phyloP scores from a whole-genome alignment of 441 rosid genomes.

The Pelargonium myrrhifolium region DNA sequence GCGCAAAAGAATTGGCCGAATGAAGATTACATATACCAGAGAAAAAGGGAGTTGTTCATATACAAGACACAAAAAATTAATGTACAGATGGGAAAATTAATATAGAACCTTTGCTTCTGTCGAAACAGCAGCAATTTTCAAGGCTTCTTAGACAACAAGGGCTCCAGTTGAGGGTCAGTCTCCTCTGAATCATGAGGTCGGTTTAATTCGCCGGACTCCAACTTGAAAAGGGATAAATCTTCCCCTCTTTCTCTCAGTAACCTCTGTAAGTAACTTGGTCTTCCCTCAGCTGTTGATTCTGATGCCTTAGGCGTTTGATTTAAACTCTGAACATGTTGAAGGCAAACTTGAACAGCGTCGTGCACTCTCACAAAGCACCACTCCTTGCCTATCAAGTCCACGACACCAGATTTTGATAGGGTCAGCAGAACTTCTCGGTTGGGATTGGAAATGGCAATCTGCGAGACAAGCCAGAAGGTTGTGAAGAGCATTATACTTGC shows the following conservation, averaged over 20 bases:
- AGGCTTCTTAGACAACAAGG: slow-evolving; percentile 38
- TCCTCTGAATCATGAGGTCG: slow-evolving; percentile 9
- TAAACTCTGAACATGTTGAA: slow-evolving; percentile 61
- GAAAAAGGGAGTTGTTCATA: background rate
- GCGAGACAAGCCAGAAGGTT: too few relatives aligned
- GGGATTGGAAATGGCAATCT: slow-evolving; percentile 87
- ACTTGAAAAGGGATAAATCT: slow-evolving; percentile 32
- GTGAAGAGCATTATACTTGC: background rate
- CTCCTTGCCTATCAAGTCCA: slow-evolving; percentile 81
- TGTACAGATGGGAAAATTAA: too few relatives aligned
- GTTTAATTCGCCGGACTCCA: slow-evolving; percentile 44
- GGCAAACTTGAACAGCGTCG: slow-evolving; percentile 94
- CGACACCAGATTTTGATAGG: slow-evolving; percentile 61
- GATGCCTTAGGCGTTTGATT: slow-evolving; percentile 25
- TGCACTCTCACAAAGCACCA: slow-evolving; percentile 94
- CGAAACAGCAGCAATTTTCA: slow-evolving; percentile 20
- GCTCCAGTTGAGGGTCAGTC: slow-evolving; percentile 42
- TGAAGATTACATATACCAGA: background rate
- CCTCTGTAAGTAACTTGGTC: slow-evolving; percentile 39
- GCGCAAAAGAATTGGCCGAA: background rate
- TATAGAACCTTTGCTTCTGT: background rate
- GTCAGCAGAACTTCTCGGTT: slow-evolving; percentile 69
- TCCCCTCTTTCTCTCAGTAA: slow-evolving; percentile 32
- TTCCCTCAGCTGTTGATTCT: slow-evolving; percentile 30
- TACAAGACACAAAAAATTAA: too few relatives aligned